Evolutionary conservation across 2,329 filamentous ascomycete species (phyloP), one percentile per base, ranked within the genome.

Genomic region (Paraconiothyrium sp.): DNA sequence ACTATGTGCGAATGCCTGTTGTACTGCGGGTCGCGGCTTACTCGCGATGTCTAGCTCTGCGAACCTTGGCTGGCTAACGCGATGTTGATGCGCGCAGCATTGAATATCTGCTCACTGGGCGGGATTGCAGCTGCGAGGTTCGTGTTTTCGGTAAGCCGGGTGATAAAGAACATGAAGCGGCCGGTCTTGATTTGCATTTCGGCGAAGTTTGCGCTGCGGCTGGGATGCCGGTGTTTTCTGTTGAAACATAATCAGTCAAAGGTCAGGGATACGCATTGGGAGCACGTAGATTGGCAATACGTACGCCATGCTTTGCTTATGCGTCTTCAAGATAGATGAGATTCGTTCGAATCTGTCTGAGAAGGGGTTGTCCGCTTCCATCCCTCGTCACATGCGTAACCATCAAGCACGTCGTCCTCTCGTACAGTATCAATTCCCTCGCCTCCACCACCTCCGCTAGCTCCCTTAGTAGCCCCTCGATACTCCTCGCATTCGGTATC

Each of bases 301-400:
- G 57, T 77, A 82, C 73, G 84, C 82, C 78, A 86, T 84, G 54
- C 81, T 88, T 82, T 98, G 94, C 83, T 98, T 99, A 84, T 98
- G 97, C 61, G 94, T 94, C 82, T 99, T 99, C 81, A 99, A 91
- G 74, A 99, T 97, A 78, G 97, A 98, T 64, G 91, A 95, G 75
- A 99, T 92, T 69, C 92, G 91, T 84, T 99, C 95, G 72, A 97
- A 93, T 2, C 95, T 91, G 80, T 99, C 95, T 54, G 91, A 90
- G 64, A 92, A 96, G 1, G 95, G 94, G 77, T 99, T 99, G 54
- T 87, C 81, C 39, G 86, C 84, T 48, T 93, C 93, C 64, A 20
- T 88, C 85, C 1, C 92, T 90, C 5, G 92, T 92, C 81, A 97
- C 95, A 60, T 91, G 93, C 0, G 93, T 97, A n/a, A 99, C 94